phyloP scores from a whole-genome alignment of 1,284 basidiomycete genomes.

The Fomes fomentarius region DNA sequence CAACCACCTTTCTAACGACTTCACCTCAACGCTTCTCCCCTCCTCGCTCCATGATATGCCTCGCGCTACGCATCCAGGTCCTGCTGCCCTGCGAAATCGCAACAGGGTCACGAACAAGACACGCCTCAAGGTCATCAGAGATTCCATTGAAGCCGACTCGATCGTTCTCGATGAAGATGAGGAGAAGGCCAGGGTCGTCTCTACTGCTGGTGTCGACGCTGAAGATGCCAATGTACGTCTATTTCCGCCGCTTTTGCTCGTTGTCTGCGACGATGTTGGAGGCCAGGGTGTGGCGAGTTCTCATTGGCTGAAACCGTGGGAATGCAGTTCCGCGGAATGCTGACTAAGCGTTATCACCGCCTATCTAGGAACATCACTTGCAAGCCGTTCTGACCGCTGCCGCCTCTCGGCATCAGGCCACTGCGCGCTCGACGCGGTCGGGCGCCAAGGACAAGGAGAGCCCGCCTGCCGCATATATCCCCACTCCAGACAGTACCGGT shows the following conservation, averaged over 20 bases:
- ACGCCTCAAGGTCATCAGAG: slow-evolving; percentile 80
- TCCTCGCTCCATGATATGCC: slow-evolving; percentile 73
- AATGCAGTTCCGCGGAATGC: slow-evolving; percentile 60
- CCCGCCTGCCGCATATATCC: slow-evolving; percentile 78
- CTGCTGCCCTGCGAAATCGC: slow-evolving; percentile 78
- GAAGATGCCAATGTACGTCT: slow-evolving; percentile 86
- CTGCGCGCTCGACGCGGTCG: slow-evolving; percentile 44
- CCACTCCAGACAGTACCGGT: slow-evolving; percentile 89
- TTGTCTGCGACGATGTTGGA: slow-evolving; percentile 48
- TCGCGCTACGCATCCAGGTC: slow-evolving; percentile 72
- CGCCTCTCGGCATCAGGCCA: slow-evolving; percentile 57
- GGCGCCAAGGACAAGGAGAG: slow-evolving; percentile 46
- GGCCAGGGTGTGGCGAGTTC: slow-evolving; percentile 44
- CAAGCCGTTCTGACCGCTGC: slow-evolving; percentile 84
- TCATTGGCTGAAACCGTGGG: slow-evolving; percentile 51
- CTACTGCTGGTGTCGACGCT: slow-evolving; percentile 76
- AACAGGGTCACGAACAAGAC: slow-evolving; percentile 92
- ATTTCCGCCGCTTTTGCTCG: slow-evolving; percentile 37
- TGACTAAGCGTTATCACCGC: slow-evolving; percentile 52
- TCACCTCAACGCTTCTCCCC: slow-evolving; percentile 22
- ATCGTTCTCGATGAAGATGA: slow-evolving; percentile 83
- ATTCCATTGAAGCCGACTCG: slow-evolving; percentile 80
- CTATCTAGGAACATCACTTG: slow-evolving; percentile 85
- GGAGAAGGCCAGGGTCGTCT: slow-evolving; percentile 70
- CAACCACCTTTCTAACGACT: slow-evolving; percentile 25